phyloP scores from a whole-genome alignment of 1,284 basidiomycete genomes.

The Cystobasidium pallidum region DNA sequence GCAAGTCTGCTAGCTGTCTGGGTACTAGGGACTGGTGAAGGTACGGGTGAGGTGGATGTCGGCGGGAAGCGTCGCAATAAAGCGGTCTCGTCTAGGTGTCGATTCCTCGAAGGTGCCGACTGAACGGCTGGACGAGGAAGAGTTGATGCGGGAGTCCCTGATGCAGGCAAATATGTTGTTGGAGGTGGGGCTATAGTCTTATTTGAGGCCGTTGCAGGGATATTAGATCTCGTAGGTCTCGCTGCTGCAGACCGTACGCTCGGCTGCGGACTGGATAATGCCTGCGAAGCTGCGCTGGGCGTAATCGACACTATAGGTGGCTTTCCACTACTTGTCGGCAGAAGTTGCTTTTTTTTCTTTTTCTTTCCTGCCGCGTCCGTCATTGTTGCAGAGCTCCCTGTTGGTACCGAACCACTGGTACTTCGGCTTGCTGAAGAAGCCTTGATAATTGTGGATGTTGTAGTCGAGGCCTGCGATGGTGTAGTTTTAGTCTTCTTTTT shows the following conservation, averaged over 20 bases:
- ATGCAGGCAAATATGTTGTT: not conserved
- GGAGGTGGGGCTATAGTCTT: not conserved
- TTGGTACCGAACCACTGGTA: not conserved
- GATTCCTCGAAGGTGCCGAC: constrained; percentile 1
- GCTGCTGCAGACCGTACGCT: not conserved
- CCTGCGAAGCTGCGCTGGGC: not conserved
- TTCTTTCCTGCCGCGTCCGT: constrained; percentile 3
- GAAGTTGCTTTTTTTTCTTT: constrained; percentile 9
- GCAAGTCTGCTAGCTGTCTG: too few relatives aligned
- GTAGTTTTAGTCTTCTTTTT: constrained; percentile 19
- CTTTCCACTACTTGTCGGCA: constrained; percentile 26
- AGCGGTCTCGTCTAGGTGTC: constrained; percentile 10
- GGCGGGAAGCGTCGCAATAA: constrained; percentile 1
- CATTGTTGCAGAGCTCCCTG: not conserved
- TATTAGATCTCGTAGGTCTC: not conserved
- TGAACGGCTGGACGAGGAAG: not conserved
- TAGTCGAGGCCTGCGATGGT: not conserved
- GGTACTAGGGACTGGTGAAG: not conserved
- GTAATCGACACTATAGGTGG: not conserved
- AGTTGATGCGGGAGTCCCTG: not conserved
- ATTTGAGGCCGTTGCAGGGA: not conserved
- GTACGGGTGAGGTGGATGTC: not conserved
- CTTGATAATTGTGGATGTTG: constrained; percentile 4
- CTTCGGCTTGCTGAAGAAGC: not conserved
- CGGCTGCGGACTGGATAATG: not conserved